phyloP scores from a whole-genome alignment of 495 filamentous ascomycete genomes.

The Neurospora sp. region DNA sequence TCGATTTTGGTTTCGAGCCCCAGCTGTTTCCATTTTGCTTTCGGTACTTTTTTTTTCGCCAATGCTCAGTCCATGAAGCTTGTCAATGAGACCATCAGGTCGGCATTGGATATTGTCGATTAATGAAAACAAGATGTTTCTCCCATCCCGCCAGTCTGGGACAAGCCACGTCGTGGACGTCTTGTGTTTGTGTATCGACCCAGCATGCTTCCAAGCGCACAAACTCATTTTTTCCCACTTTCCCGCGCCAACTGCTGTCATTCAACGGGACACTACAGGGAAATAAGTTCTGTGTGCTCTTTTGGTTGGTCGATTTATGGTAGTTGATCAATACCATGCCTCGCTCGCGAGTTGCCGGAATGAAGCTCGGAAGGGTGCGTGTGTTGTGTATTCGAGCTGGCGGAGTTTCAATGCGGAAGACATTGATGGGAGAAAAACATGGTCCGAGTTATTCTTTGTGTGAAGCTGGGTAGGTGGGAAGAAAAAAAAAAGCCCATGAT shows the following conservation, averaged over 20 bases:
- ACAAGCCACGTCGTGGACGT: neutral
- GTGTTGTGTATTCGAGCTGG: neutral
- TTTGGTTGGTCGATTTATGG: neutral
- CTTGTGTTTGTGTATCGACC: neutral
- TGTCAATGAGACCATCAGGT: neutral
- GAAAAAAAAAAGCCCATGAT: neutral
- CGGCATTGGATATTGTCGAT: neutral
- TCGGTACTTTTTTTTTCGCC: neutral
- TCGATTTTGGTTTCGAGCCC: neutral
- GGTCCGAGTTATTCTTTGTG: neutral
- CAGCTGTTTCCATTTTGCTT: neutral
- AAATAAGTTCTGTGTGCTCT: neutral
- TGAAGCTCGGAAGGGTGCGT: neutral
- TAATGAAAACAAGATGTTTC: neutral
- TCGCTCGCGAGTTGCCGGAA: neutral
- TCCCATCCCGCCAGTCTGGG: neutral
- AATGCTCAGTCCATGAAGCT: neutral
- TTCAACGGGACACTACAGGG: neutral
- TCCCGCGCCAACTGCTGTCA: neutral
- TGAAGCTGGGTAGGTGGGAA: neutral
- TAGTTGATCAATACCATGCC: neutral
- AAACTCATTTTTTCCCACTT: neutral
- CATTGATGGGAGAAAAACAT: neutral
- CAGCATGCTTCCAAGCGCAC: neutral
- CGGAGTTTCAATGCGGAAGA: neutral